Conservation (phyloP, 2,329 filamentous ascomycete species). For the Fusarium torreyae region DNA sequence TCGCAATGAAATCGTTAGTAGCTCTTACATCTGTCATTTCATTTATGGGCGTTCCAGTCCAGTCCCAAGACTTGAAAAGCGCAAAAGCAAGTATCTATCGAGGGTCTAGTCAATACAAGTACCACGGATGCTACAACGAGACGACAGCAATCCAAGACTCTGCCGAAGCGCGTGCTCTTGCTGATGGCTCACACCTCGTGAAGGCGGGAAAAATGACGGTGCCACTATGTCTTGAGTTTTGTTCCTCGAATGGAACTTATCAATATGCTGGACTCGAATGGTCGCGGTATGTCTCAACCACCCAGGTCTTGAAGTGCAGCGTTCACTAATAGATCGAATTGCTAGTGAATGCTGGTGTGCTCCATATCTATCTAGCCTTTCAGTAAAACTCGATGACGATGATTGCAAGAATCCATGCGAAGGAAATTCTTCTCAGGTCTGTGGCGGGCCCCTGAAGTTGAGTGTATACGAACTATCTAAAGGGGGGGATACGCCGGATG, state of each 20-base stretch:
- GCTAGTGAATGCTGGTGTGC: constrained; percentile 74
- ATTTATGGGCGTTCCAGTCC: constrained; percentile 21
- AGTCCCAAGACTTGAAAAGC: constrained; percentile 31
- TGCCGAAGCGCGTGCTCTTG: constrained; percentile 62
- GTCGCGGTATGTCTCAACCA: constrained; percentile 56
- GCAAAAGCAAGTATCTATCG: constrained; percentile 53
- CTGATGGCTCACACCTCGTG: constrained; percentile 59
- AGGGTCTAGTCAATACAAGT: constrained; percentile 59
- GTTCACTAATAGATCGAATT: background rate
- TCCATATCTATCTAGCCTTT: constrained; percentile 63
- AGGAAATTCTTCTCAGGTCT: constrained; percentile 66
- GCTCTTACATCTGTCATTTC: constrained; percentile 18
- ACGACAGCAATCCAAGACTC: constrained; percentile 63
- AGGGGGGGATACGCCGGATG: constrained; percentile 18
- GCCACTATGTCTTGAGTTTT: constrained; percentile 66
- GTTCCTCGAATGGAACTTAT: constrained; percentile 59
- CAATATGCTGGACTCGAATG: constrained; percentile 70
- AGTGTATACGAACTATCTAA: constrained; percentile 59
- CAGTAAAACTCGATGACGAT: constrained; percentile 61
- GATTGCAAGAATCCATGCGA: constrained; percentile 68
- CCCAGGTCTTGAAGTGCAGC: background rate
- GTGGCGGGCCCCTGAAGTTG: constrained; percentile 68
- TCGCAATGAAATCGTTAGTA: background rate
- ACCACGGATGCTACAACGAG: constrained; percentile 73
- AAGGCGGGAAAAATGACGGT: constrained; percentile 66